Evolutionary conservation across 176 grass and related monocot genomes (phyloP).

Genomic region (Phragmites australis): DNA sequence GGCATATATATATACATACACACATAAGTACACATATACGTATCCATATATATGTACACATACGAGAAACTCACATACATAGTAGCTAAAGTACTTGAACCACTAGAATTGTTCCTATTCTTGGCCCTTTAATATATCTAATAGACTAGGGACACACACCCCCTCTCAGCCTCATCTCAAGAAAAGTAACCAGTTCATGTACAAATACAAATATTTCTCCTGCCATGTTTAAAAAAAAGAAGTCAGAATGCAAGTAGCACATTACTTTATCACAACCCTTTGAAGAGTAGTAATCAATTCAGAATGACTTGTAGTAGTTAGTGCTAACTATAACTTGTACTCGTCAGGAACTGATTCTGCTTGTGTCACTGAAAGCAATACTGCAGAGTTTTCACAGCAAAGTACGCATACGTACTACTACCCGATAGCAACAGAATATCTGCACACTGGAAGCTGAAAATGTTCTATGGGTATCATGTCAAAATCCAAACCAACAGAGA

Average conservation of each 20-base stretch:
- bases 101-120: too few relatives aligned
- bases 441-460: background rate
- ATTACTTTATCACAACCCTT: background rate
- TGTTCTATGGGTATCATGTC: conserved; percentile 20
- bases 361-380: conserved; percentile 35
- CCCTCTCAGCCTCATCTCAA: background rate
- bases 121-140: too few relatives aligned
- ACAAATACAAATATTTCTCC: background rate
- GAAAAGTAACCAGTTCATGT: background rate
- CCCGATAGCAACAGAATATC: conserved; percentile 5
- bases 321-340: too few relatives aligned
- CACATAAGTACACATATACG: too few relatives aligned
- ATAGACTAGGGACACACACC: conserved; percentile 4
- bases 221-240: background rate
- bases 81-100: too few relatives aligned
- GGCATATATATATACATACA: too few relatives aligned
- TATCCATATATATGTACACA: too few relatives aligned
- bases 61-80: too few relatives aligned
- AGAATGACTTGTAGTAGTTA: background rate
- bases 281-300: background rate
- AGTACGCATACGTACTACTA: conserved; percentile 4
- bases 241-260: background rate
- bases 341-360: conserved; percentile 16
- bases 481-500: conserved; percentile 17
- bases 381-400: conserved; percentile 11